Evolutionary conservation across 1,284 basidiomycete species (phyloP).

Genomic region (Athelia psychrophila): DNA sequence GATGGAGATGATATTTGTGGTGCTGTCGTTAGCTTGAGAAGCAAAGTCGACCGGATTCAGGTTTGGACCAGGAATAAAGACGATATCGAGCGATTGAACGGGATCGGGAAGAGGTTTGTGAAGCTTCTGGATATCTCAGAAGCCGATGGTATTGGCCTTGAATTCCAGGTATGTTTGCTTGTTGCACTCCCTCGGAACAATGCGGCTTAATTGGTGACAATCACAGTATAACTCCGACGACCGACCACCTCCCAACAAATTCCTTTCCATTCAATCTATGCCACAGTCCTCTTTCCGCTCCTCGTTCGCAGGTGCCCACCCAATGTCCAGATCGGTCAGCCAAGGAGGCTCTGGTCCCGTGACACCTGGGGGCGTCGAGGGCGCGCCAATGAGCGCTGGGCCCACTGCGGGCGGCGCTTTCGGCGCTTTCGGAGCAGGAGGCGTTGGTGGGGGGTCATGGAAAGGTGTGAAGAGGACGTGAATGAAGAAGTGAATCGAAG

Average conservation of each 20-base stretch:
- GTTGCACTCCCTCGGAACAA: conserved; percentile 1
- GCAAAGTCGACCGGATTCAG: conserved; percentile 88
- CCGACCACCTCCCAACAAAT: conserved; percentile 73
- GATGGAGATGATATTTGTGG: conserved; percentile 87
- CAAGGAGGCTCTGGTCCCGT: conserved; percentile 22
- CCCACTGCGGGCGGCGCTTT: conserved; percentile 39
- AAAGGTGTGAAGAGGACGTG: conserved; percentile 5
- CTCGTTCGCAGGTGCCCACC: conserved; percentile 44
- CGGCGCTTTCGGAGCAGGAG: conserved; percentile 44
- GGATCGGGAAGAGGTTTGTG: conserved; percentile 78
- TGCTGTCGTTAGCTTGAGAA: conserved; percentile 84
- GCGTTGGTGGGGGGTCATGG: conserved; percentile 19
- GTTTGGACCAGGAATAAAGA: conserved; percentile 84
- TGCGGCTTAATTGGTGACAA: conserved; percentile 4
- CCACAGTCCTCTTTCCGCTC: conserved; percentile 63
- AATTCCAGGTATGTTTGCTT: conserved; percentile 70
- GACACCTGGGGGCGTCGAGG: conserved; percentile 22
- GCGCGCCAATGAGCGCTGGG: conserved; percentile 10
- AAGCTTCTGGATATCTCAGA: conserved; percentile 80
- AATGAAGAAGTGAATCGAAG: not conserved
- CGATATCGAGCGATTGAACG: conserved; percentile 81
- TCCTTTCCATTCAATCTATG: conserved; percentile 72
- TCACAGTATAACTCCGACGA: conserved; percentile 78
- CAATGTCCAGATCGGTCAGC: conserved; percentile 6
- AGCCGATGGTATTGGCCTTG: conserved; percentile 77